Conservation (phyloP, 139 green algal genomes). For the Asterochloris erici region DNA sequence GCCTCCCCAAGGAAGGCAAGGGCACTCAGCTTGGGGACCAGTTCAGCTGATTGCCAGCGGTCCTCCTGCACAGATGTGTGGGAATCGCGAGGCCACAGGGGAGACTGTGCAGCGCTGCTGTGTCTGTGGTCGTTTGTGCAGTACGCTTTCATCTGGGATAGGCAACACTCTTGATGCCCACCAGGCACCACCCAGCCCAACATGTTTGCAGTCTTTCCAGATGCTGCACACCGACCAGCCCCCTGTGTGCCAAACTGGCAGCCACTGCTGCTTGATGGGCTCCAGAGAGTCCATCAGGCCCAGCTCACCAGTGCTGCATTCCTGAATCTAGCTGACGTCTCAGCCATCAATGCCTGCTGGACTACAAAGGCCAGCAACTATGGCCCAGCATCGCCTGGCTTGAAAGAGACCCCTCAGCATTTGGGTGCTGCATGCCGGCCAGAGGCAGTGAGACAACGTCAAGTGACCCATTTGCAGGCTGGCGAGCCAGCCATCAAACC, state of each 20-base stretch:
- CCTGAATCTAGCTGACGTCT: background rate
- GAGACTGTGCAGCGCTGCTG: slow-evolving; percentile 46
- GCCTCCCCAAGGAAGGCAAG: too few species aligned
- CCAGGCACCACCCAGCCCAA: background rate
- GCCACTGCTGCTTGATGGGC: background rate
- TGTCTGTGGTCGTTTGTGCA: background rate
- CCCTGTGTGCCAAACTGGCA: background rate
- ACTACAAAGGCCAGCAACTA: background rate
- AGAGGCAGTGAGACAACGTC: background rate
- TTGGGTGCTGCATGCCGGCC: background rate
- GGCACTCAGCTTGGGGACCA: too few species aligned
- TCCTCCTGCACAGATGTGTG: too few species aligned
- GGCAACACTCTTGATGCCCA: background rate
- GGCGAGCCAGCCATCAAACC: background rate
- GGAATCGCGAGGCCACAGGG: slow-evolving; percentile 8
- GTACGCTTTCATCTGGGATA: background rate
- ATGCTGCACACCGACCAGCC: background rate
- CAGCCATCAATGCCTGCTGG: slow-evolving; percentile 13
- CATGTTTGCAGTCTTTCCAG: too few species aligned
- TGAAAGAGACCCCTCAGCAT: background rate
- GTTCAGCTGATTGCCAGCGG: too few species aligned
- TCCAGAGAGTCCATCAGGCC: background rate
- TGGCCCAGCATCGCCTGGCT: background rate
- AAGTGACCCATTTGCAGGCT: background rate
- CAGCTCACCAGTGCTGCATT: background rate